Percentiles rank a stretch among this genome's conserved stretches.
Conservation (phyloP, 768 basidiomycete species). For the Termitomyces eurrhizus region DNA sequence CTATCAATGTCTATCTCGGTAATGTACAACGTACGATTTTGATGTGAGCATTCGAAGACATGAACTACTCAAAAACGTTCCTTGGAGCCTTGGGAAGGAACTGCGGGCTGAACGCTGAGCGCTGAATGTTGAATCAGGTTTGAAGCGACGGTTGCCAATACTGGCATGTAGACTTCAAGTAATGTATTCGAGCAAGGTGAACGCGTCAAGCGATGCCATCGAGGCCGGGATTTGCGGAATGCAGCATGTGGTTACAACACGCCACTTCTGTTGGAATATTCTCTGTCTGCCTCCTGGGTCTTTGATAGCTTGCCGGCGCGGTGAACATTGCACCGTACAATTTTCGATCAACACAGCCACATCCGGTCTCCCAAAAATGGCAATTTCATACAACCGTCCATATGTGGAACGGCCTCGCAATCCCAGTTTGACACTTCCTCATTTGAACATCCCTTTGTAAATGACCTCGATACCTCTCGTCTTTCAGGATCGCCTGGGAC, state of each 20-base stretch:
- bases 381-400: constrained; percentile 18
- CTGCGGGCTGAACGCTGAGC: too few relatives aligned
- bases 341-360: constrained; percentile 15
- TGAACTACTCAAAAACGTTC: too few relatives aligned
- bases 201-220: not conserved
- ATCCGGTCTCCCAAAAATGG: constrained; percentile 16
- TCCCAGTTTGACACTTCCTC: constrained; percentile 17
- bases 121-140: too few relatives aligned
- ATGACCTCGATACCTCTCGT: not conserved
- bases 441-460: constrained; percentile 26
- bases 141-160: not conserved
- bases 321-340: constrained; percentile 4
- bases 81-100: not conserved
- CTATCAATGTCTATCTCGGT: not conserved
- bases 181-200: not conserved
- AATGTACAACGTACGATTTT: not conserved
- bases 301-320: not conserved
- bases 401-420: constrained; percentile 11
- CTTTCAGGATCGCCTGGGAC: constrained; percentile 1
- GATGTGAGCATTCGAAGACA: not conserved
- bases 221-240: not conserved
- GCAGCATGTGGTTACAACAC: not conserved
- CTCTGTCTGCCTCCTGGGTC: too few relatives aligned
- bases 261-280: not conserved
- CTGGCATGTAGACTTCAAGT: not conserved